phyloP scores from a whole-genome alignment of 192 early-diverging fungal genomes.

The Geosiphon pyriformis region DNA sequence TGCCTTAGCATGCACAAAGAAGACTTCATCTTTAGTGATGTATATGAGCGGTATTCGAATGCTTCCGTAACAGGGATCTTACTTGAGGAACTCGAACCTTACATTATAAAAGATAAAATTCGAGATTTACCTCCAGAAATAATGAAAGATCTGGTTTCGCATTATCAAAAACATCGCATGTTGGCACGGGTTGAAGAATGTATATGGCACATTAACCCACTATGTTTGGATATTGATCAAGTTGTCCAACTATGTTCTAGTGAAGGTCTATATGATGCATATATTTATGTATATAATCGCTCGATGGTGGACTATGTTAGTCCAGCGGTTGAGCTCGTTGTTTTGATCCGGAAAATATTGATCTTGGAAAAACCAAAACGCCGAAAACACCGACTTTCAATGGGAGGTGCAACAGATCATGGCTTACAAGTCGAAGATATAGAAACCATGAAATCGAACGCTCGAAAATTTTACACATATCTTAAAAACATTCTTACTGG shows the following conservation, averaged over 20 bases:
- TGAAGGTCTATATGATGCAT: constrained; percentile 48
- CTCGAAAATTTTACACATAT: constrained; percentile 50
- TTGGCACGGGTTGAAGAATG: constrained; percentile 44
- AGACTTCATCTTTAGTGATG: constrained; percentile 47
- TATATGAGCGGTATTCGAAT: constrained; percentile 50
- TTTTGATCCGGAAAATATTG: constrained; percentile 45
- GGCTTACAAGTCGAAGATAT: constrained; percentile 5
- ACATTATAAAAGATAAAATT: constrained; percentile 49
- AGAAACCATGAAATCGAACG: constrained; percentile 32
- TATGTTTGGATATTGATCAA: constrained; percentile 53
- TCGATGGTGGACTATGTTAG: constrained; percentile 57
- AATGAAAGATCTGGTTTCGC: constrained; percentile 52
- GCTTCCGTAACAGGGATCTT: constrained; percentile 44
- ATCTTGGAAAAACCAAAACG: constrained; percentile 24
- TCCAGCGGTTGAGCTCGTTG: constrained; percentile 50
- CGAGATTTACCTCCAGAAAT: constrained; percentile 50
- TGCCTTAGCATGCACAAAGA: constrained; percentile 50
- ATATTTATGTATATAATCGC: constrained; percentile 58
- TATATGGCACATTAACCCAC: constrained; percentile 53
- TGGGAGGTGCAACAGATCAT: background rate
- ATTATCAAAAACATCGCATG: constrained; percentile 40
- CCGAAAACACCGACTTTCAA: constrained; percentile 16
- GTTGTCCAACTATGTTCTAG: constrained; percentile 50
- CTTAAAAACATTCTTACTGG: constrained; percentile 46
- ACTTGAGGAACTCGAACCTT: constrained; percentile 44